A percentile compares a stretch with the other conserved stretches of the same genome.
phyloP scores from a whole-genome alignment of 2,329 filamentous ascomycete species.

The Chalaropsis thielavioides region DNA sequence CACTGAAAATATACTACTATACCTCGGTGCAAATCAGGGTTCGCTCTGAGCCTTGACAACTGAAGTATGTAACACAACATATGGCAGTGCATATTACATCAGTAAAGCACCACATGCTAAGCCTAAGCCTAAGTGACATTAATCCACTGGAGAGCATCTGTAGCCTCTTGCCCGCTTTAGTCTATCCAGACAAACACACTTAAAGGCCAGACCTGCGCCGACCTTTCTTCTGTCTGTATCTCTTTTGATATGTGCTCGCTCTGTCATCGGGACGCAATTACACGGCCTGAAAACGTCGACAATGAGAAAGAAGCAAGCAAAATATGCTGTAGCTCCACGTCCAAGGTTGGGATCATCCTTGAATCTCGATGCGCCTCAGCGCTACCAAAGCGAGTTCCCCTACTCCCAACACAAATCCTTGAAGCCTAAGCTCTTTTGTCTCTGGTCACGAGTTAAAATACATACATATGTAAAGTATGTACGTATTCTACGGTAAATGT shows the following conservation, averaged over 20 bases:
- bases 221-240: too few relatives aligned
- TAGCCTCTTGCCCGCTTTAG: too few relatives aligned
- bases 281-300: too few relatives aligned
- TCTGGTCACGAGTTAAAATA: not conserved
- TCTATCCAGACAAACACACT: too few relatives aligned
- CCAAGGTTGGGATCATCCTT: not conserved
- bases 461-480: not conserved
- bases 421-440: not conserved
- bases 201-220: too few relatives aligned
- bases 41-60: not conserved
- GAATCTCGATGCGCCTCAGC: not conserved
- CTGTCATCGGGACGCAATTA: too few relatives aligned
- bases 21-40: not conserved
- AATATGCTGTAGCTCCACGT: too few relatives aligned
- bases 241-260: too few relatives aligned
- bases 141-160: not conserved
- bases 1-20: not conserved
- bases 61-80: slow-evolving; percentile 1
- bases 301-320: too few relatives aligned
- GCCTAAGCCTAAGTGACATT: not conserved
- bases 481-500: too few relatives aligned
- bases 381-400: not conserved
- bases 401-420: not conserved
- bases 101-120: not conserved
- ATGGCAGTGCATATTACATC: not conserved